phyloP scores from a whole-genome alignment of 306 rosid genomes.

The Medicago arabica region DNA sequence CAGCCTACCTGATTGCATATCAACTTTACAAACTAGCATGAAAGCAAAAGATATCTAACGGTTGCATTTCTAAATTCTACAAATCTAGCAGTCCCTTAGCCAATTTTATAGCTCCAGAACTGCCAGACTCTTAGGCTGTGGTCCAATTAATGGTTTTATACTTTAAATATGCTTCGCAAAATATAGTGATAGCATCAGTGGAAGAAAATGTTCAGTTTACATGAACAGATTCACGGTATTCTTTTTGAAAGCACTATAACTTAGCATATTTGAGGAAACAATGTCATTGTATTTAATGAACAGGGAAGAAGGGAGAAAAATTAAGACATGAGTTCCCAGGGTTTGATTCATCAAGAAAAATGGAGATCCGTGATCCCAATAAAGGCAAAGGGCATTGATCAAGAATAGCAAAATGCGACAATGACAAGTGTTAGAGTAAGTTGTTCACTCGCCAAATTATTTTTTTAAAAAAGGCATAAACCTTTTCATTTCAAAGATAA shows the following conservation, averaged over 20 bases:
- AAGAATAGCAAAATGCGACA: not conserved
- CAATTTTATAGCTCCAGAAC: conserved; percentile 5
- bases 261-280: no score
- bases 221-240: not conserved
- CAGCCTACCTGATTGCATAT: conserved; percentile 10
- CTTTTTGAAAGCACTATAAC: not conserved
- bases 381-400: not conserved
- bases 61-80: not conserved
- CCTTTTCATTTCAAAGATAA: not conserved
- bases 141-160: not conserved
- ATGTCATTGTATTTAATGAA: not conserved
- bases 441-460: not conserved
- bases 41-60: conserved; percentile 1
- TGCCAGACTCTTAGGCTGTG: not conserved
- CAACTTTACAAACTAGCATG: conserved; percentile 28
- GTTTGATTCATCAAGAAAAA: conserved; percentile 7
- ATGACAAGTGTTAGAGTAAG: not conserved
- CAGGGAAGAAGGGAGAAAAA: not conserved
- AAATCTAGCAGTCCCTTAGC: not conserved
- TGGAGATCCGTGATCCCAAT: not conserved
- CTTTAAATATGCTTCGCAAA: not conserved
- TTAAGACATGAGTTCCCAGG: not conserved
- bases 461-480: not conserved
- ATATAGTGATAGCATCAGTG: conserved; percentile 5
- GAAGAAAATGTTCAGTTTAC: not conserved